phyloP scores from a whole-genome alignment of 2,329 filamentous ascomycete genomes.

The Tolypocladium ovalisporum region DNA sequence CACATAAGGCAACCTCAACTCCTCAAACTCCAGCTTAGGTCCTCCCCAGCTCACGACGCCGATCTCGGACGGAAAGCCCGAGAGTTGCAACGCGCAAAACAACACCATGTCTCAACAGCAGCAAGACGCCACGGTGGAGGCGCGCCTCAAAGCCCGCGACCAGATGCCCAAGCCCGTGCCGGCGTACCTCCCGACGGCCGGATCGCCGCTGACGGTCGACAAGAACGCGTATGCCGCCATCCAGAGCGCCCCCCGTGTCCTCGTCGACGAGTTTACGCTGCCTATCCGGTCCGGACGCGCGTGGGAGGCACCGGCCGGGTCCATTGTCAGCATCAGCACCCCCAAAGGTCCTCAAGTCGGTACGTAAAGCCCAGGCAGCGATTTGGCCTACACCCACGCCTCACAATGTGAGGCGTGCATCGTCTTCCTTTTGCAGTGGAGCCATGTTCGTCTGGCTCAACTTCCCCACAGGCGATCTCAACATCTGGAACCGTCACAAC shows the following conservation, averaged over 20 bases:
- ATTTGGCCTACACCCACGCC: neutral
- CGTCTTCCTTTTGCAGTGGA: neutral
- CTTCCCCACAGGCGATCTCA: slow-evolving; percentile 53
- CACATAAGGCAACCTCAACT: neutral
- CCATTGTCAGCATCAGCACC: slow-evolving; percentile 62
- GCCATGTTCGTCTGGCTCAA: neutral
- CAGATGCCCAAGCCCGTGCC: slow-evolving; percentile 36
- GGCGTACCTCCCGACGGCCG: slow-evolving; percentile 33
- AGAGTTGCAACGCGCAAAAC: neutral
- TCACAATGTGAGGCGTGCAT: neutral
- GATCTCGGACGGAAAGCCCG: neutral
- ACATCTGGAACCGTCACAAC: slow-evolving; percentile 69
- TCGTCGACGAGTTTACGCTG: slow-evolving; percentile 46
- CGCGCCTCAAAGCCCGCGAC: slow-evolving; percentile 30
- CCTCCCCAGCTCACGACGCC: neutral
- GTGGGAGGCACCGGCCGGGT: slow-evolving; percentile 59
- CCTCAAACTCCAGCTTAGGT: neutral
- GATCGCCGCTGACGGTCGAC: slow-evolving; percentile 33
- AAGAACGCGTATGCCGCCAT: slow-evolving; percentile 48
- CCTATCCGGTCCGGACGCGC: slow-evolving; percentile 65
- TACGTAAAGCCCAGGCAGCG: slow-evolving; percentile 14
- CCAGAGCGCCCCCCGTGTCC: slow-evolving; percentile 31
- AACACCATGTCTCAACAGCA: slow-evolving; percentile 5
- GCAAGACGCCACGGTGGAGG: slow-evolving; percentile 11
- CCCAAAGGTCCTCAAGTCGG: slow-evolving; percentile 68